These are phyloP conservation scores for Beauveria australis DNA, from an alignment of 2,329 filamentous ascomycete genomes.

Conservation along the genomic window DNA sequence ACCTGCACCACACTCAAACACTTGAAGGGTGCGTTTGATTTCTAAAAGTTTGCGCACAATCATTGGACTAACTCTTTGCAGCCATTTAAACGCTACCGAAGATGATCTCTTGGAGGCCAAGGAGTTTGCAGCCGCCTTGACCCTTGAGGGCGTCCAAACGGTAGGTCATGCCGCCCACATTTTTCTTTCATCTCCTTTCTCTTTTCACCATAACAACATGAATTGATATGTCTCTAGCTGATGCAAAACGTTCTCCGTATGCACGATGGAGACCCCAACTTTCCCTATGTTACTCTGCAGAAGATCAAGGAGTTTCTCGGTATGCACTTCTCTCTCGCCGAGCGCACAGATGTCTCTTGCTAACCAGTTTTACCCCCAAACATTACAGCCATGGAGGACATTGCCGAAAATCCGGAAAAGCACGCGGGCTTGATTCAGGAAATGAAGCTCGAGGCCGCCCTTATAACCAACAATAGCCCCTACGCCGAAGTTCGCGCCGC, in stretches of 20 bases:
- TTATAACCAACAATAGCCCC: slow-evolving; percentile 25
- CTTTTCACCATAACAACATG: slow-evolving; percentile 1
- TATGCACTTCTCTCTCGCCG: slow-evolving; percentile 4
- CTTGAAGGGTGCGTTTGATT: slow-evolving; percentile 3
- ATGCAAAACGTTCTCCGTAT: slow-evolving; percentile 30
- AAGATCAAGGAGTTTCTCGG: slow-evolving; percentile 30
- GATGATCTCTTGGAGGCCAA: slow-evolving; percentile 23
- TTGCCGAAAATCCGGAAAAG: slow-evolving; percentile 21
- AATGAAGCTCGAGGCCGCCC: slow-evolving; percentile 26
- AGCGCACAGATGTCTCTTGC: no score
- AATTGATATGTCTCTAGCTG: slow-evolving; percentile 11
- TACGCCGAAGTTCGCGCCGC: slow-evolving; percentile 31
- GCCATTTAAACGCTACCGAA: slow-evolving; percentile 21
- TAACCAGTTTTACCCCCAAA: background rate
- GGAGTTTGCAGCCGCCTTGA: slow-evolving; percentile 19
- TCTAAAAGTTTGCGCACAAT: no score
- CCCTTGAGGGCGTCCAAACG: slow-evolving; percentile 17
- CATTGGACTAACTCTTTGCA: background rate
- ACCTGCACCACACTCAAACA: background rate
- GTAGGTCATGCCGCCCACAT: background rate
- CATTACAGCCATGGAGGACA: slow-evolving; percentile 12
- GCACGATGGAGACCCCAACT: slow-evolving; percentile 37
- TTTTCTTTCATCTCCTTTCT: background rate
- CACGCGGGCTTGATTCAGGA: slow-evolving; percentile 23
- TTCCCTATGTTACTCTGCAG: slow-evolving; percentile 30